phyloP scores from a whole-genome alignment of 1,139 yeast genomes.

The Geotrichum citri-aurantii region DNA sequence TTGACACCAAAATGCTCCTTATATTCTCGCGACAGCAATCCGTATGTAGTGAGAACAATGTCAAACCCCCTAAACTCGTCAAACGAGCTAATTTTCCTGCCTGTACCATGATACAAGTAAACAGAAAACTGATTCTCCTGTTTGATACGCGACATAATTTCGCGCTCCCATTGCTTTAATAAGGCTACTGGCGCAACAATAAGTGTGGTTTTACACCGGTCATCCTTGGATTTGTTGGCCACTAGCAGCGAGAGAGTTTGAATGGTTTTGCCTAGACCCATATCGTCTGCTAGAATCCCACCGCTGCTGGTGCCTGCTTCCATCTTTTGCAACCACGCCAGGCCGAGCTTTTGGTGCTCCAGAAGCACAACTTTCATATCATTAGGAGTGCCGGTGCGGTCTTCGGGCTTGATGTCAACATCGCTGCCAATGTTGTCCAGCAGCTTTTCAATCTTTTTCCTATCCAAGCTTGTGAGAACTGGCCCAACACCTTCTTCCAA shows the following conservation, averaged over 20 bases:
- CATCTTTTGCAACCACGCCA: conserved; percentile 71
- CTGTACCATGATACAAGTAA: conserved; percentile 64
- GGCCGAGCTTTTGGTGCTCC: conserved; percentile 82
- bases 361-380: conserved; percentile 59
- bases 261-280: conserved; percentile 91
- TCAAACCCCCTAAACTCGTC: conserved; percentile 53
- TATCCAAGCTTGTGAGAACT: conserved; percentile 1
- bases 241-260: conserved; percentile 68
- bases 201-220: conserved; percentile 50
- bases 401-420: conserved; percentile 39
- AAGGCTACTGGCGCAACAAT: conserved; percentile 83
- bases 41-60: conserved; percentile 73
- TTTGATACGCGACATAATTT: conserved; percentile 57
- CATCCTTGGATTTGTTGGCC: conserved; percentile 44
- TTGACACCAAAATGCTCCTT: conserved; percentile 39
- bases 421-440: conserved; percentile 61
- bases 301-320: conserved; percentile 54
- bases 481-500: not conserved
- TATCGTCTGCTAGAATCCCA: conserved; percentile 85
- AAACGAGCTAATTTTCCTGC: conserved; percentile 43
- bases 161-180: conserved; percentile 78
- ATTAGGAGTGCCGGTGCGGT: conserved; percentile 61
- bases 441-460: conserved; percentile 47
- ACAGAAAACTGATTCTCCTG: conserved; percentile 44
- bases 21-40: conserved; percentile 52